Percentiles rank a stretch among this genome's conserved stretches.
Conservation (phyloP, 805 yeast genomes). For the Nakazawaea holstii region DNA sequence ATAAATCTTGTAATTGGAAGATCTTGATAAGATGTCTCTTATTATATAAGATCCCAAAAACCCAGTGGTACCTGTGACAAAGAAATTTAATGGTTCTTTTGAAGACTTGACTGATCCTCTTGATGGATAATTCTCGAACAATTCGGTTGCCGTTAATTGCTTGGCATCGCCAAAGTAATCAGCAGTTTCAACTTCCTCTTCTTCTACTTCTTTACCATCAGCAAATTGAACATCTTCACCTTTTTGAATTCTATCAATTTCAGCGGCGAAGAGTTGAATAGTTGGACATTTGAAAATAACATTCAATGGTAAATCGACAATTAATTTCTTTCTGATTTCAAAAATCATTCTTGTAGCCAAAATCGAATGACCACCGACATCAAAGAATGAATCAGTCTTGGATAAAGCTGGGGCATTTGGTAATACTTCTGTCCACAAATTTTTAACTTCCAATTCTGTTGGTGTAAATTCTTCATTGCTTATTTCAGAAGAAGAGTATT, state of each 20-base stretch:
- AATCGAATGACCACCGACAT: conserved; percentile 96
- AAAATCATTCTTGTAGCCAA: conserved; percentile 96
- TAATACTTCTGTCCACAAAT: conserved; percentile 79
- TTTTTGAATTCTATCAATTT: conserved; percentile 52
- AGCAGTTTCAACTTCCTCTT: conserved; percentile 18
- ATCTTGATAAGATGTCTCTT: conserved; percentile 64
- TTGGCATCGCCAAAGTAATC: conserved; percentile 76
- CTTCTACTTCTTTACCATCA: conserved; percentile 25
- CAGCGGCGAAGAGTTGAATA: conserved; percentile 68
- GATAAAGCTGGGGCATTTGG: conserved; percentile 82
- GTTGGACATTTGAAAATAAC: conserved; percentile 89
- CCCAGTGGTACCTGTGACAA: conserved; percentile 95
- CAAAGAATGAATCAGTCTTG: conserved; percentile 87
- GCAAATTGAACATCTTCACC: conserved; percentile 43
- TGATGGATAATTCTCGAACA: conserved; percentile 40
- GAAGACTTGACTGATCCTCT: conserved; percentile 30
- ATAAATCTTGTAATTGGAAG: conserved; percentile 49
- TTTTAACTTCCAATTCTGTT: conserved; percentile 64
- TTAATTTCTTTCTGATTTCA: conserved; percentile 72
- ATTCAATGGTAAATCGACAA: conserved; percentile 83
- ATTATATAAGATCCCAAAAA: conserved; percentile 89
- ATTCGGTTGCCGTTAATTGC: conserved; percentile 34
- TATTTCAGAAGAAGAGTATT: conserved; percentile 36
- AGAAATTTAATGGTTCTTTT: conserved; percentile 47
- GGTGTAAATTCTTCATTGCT: conserved; percentile 53